Evolutionary conservation across 345 rosid species (phyloP).

Genomic region (rapeseed (Brassica napus)): DNA sequence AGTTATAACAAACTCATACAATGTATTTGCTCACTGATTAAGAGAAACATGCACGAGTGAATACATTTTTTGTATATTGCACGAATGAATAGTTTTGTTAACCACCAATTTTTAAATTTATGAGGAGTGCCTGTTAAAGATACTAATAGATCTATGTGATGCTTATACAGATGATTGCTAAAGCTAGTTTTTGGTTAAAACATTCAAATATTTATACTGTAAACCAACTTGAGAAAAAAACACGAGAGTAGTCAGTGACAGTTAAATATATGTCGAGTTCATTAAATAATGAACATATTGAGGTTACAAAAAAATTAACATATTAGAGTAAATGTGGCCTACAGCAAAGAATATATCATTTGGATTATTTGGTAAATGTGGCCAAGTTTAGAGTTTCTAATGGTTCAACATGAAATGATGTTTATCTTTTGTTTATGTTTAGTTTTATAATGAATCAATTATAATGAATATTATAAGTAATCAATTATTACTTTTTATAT

Average conservation of each 20-base stretch:
- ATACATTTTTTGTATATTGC: conserved; percentile 1
- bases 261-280: background rate
- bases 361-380: background rate
- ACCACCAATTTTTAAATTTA: conserved; percentile 5
- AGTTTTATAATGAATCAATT: too few species aligned
- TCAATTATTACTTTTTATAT: too few species aligned
- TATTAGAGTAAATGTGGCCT: background rate
- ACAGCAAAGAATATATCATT: background rate
- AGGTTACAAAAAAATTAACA: background rate
- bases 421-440: background rate
- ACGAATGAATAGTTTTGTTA: conserved; percentile 13
- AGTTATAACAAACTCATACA: conserved; percentile 24
- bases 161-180: background rate
- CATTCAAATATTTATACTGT: background rate
- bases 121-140: background rate
- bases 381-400: background rate
- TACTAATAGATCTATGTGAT: background rate
- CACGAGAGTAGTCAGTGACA: background rate
- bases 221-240: background rate
- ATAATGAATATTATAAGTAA: too few species aligned
- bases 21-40: conserved; percentile 19
- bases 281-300: background rate
- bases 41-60: conserved; percentile 33
- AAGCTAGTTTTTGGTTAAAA: background rate
- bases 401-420: conserved; percentile 1